Conservation (phyloP, 2,329 filamentous ascomycete genomes). For the Arthrobotrys iridis region DNA sequence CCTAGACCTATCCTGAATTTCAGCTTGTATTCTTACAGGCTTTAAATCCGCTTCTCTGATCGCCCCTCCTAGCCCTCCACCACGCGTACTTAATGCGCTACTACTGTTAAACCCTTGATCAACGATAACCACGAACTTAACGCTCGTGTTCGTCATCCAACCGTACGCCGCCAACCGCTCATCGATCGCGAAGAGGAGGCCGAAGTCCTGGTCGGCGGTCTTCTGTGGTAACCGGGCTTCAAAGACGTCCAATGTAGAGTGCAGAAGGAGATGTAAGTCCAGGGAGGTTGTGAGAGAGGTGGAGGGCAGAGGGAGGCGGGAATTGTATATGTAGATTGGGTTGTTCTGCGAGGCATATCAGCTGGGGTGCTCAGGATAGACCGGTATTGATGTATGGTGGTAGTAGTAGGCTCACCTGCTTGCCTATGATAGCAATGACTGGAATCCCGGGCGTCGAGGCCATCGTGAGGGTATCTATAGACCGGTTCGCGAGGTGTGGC, state of each 20-base stretch:
- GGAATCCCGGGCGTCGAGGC: slow-evolving; percentile 80
- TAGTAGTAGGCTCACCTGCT: slow-evolving; percentile 73
- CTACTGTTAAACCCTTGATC: slow-evolving; percentile 79
- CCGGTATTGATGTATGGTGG: slow-evolving; percentile 4
- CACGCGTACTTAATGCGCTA: slow-evolving; percentile 58
- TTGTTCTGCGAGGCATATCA: slow-evolving; percentile 75
- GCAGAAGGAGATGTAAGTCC: slow-evolving; percentile 90
- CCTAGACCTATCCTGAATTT: background rate
- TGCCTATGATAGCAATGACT: slow-evolving; percentile 92
- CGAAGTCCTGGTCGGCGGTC: slow-evolving; percentile 82
- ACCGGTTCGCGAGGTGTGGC: slow-evolving; percentile 39
- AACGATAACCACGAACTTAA: slow-evolving; percentile 88
- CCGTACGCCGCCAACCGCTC: slow-evolving; percentile 93
- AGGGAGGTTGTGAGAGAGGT: slow-evolving; percentile 68
- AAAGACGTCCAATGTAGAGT: slow-evolving; percentile 92
- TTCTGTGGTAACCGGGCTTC: slow-evolving; percentile 76
- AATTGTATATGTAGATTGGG: slow-evolving; percentile 90
- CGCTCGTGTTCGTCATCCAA: slow-evolving; percentile 93
- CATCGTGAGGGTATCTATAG: slow-evolving; percentile 62
- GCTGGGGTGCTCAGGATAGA: slow-evolving; percentile 17
- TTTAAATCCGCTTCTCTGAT: slow-evolving; percentile 88
- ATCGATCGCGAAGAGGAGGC: slow-evolving; percentile 90
- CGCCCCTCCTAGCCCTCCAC: slow-evolving; percentile 68
- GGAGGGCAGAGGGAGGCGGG: slow-evolving; percentile 74
- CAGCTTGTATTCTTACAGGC: slow-evolving; percentile 70